phyloP scores from a whole-genome alignment of 2,329 filamentous ascomycete genomes.

The Chalara sp. region DNA sequence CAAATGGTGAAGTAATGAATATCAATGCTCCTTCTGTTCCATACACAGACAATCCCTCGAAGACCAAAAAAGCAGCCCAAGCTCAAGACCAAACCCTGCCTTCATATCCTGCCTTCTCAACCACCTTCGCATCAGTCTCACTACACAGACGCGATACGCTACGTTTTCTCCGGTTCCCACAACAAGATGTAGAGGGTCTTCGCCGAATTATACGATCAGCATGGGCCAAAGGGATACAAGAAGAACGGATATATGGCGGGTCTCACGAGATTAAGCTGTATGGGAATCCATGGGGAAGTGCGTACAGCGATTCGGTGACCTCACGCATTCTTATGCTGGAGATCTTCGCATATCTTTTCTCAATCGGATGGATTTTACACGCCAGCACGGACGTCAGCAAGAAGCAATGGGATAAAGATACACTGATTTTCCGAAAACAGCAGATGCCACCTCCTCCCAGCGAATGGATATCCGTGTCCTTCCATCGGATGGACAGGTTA shows the following conservation, averaged over 20 bases:
- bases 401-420: constrained; percentile 28
- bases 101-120: neutral
- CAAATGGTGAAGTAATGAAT: no score
- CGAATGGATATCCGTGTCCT: constrained; percentile 32
- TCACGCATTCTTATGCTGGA: constrained; percentile 27
- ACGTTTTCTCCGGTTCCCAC: constrained; percentile 31
- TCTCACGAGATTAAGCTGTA: constrained; percentile 31
- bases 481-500: constrained; percentile 25
- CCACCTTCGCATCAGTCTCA: constrained; percentile 25
- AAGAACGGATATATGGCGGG: constrained; percentile 25
- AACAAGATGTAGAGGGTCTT: constrained; percentile 21
- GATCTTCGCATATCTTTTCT: constrained; percentile 28
- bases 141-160: constrained; percentile 26
- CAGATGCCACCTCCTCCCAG: constrained; percentile 26
- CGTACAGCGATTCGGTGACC: constrained; percentile 22
- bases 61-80: no score
- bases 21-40: no score
- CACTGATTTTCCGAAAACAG: constrained; percentile 32
- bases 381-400: constrained; percentile 30
- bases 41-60: no score
- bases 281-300: constrained; percentile 29
- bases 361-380: constrained; percentile 31
- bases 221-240: constrained; percentile 28
- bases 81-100: no score
- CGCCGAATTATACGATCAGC: constrained; percentile 18